phyloP scores from a whole-genome alignment of 441 rosid species.

The Gossypium gossypioides region DNA sequence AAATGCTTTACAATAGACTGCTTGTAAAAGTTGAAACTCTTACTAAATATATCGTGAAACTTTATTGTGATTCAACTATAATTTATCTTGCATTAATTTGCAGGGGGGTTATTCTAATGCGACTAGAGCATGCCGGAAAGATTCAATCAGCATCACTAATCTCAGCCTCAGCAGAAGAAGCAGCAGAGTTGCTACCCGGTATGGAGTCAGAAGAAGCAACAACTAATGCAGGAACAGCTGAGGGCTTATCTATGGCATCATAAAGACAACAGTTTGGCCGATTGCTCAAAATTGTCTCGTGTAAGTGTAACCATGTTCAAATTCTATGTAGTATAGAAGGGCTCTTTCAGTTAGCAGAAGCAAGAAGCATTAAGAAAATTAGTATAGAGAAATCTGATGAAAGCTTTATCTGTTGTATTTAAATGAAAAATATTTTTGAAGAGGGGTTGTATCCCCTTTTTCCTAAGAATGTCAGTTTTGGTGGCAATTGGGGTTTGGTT shows the following conservation, averaged over 20 bases:
- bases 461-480: neutral
- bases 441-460: neutral
- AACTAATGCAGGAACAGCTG: neutral
- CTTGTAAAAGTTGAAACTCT: neutral
- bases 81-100: neutral
- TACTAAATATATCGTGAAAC: neutral
- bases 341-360: neutral
- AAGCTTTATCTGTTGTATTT: neutral
- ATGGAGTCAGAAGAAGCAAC: neutral
- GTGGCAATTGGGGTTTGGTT: neutral
- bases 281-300: neutral
- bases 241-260: neutral
- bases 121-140: conserved; percentile 79
- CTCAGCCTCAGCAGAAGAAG: conserved; percentile 48
- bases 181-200: conserved; percentile 24
- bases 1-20: neutral
- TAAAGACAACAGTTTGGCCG: neutral
- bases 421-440: neutral
- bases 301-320: neutral
- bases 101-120: conserved; percentile 92
- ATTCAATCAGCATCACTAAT: conserved; percentile 85
- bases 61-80: neutral
- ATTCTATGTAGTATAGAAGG: neutral
- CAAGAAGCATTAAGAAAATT: neutral
- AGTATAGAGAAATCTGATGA: neutral